These are phyloP conservation scores for Sarocladium strictum DNA, from an alignment of 2,329 filamentous ascomycete genomes.

Conservation along the genomic window DNA sequence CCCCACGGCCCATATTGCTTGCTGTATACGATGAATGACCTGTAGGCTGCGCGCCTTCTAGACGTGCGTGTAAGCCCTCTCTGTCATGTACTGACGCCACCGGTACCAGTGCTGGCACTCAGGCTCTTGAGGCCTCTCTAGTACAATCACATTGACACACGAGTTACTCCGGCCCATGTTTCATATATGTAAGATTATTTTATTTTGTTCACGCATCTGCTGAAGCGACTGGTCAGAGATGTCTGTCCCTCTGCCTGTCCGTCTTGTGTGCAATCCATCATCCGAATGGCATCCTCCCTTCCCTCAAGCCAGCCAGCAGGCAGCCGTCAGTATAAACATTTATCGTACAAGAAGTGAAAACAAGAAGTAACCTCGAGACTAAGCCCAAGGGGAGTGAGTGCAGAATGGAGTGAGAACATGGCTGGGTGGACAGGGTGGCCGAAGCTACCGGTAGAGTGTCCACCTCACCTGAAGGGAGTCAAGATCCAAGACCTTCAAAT, in stretches of 20 bases:
- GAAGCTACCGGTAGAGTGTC: background rate
- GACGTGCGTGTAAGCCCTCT: no score
- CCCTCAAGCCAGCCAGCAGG: background rate
- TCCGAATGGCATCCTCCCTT: background rate
- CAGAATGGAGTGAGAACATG: background rate
- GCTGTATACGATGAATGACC: no score
- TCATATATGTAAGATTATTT: background rate
- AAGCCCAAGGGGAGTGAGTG: background rate
- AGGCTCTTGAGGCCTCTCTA: no score
- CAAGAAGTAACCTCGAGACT: background rate
- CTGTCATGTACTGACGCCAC: no score
- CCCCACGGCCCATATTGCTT: no score
- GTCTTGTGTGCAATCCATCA: background rate
- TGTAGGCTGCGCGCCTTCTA: no score
- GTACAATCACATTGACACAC: no score
- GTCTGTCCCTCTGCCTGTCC: background rate
- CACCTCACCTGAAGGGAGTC: background rate
- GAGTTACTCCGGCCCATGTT: background rate
- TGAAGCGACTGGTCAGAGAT: constrained; percentile 9
- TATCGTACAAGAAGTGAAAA: constrained; percentile 2
- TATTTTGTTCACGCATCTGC: background rate
- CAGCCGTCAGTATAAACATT: background rate
- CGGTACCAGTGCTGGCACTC: no score
- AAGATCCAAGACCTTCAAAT: background rate
- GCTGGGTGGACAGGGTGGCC: background rate